Conservation (phyloP, 2,329 filamentous ascomycete species). For the Paecilomyces fulvus region DNA sequence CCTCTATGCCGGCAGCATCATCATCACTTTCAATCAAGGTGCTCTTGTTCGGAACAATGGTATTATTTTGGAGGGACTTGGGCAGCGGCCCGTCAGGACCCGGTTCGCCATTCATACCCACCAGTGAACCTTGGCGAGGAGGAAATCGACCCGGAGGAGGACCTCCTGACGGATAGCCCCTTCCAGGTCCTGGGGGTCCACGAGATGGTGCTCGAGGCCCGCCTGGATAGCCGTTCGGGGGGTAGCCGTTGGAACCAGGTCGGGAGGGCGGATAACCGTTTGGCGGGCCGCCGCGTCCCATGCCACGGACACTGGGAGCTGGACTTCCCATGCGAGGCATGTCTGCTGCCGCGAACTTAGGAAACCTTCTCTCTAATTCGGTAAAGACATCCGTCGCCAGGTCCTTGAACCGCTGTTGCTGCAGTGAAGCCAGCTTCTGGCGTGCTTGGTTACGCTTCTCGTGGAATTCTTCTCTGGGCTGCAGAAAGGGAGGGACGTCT, state of each 20-base stretch:
- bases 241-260: slow-evolving; percentile 9
- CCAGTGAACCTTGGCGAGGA: slow-evolving; percentile 32
- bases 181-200: slow-evolving; percentile 23
- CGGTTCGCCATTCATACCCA: slow-evolving; percentile 49
- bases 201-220: slow-evolving; percentile 35
- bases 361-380: slow-evolving; percentile 85
- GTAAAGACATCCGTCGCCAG: slow-evolving; percentile 93
- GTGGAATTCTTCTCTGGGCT: slow-evolving; percentile 84
- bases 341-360: slow-evolving; percentile 64
- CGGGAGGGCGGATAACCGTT: slow-evolving; percentile 26
- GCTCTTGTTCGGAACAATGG: slow-evolving; percentile 94
- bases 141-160: slow-evolving; percentile 28
- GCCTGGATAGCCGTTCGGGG: slow-evolving; percentile 25
- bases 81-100: slow-evolving; percentile 66
- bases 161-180: slow-evolving; percentile 30
- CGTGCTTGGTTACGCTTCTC: slow-evolving; percentile 97
- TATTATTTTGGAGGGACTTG: slow-evolving; percentile 90
- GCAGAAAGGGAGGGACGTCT: slow-evolving; percentile 59
- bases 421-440: slow-evolving; percentile 85
- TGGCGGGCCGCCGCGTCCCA: slow-evolving; percentile 51
- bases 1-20: slow-evolving; percentile 50
- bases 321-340: slow-evolving; percentile 62
- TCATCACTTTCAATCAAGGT: slow-evolving; percentile 96
- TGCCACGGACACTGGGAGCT: slow-evolving; percentile 50
- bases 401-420: slow-evolving; percentile 78